Conservation (phyloP, 805 yeast species). For the Lachancea fermentati region DNA sequence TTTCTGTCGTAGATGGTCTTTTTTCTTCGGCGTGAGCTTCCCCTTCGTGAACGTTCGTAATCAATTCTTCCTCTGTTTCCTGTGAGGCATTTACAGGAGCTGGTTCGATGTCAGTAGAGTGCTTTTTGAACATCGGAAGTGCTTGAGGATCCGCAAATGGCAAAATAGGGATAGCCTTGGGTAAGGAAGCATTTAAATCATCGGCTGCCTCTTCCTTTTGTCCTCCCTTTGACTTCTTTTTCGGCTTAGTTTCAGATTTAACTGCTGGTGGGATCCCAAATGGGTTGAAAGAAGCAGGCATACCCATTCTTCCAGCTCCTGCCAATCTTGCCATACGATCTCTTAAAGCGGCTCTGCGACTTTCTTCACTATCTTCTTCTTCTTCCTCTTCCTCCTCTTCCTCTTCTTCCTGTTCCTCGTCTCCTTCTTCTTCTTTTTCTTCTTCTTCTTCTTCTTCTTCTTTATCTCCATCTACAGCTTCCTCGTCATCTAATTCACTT, state of each 20-base stretch:
- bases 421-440: conserved; percentile 31
- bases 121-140: conserved; percentile 22
- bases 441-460: conserved; percentile 21
- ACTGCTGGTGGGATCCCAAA: conserved; percentile 33
- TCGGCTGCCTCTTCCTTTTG: conserved; percentile 12
- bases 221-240: conserved; percentile 14
- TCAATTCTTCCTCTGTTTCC: conserved; percentile 6
- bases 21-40: conserved; percentile 3
- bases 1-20: conserved; percentile 4
- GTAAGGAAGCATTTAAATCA: conserved; percentile 14
- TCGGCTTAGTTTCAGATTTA: conserved; percentile 20
- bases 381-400: conserved; percentile 48
- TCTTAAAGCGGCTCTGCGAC: conserved; percentile 67
- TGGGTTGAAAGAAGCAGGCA: conserved; percentile 39
- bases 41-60: conserved; percentile 7
- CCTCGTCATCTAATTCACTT: conserved; percentile 3
- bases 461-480: conserved; percentile 17
- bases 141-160: conserved; percentile 43
- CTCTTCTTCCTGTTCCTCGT: conserved; percentile 39
- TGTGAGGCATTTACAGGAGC: background rate
- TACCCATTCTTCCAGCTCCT: conserved; percentile 72
- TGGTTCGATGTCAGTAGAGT: too few relatives aligned
- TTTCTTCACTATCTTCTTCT: conserved; percentile 71
- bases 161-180: conserved; percentile 46
- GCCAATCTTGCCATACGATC: conserved; percentile 96